Evolutionary conservation across 2,329 filamentous ascomycete species (phyloP), one percentile per base, ranked within the genome.

Genomic region (Amauroascus verrucosus): DNA sequence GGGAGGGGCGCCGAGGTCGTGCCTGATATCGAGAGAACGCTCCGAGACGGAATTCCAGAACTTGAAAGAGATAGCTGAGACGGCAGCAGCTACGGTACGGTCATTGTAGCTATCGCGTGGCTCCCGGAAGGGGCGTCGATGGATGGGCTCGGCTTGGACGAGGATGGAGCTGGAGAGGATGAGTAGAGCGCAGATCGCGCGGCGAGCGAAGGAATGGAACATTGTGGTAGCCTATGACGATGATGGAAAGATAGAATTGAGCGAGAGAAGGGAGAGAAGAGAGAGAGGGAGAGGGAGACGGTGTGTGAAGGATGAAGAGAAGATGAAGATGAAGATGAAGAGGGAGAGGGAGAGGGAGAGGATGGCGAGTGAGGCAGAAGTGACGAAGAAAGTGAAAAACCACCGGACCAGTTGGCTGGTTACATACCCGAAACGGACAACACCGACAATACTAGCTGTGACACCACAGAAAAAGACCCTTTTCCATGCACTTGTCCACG

Each of bases 41-140:
- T 54, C 51, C 13, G 33, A 35, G 51, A 38, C 35, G 16, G 48
- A 40, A n/a, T 45, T 47, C 43, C 48, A 55, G 53, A 57, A 51
- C 28, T 48, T 54, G 44, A 35, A 33, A 26, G 56, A 53, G 20
- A 56, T 49, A 35, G 43, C 26, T 11, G 51, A 50, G 32, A 56
- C 43, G 35, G 50, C 43, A 40, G 41, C 50, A 33, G 54, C 41
- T 1, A 48, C 41, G 20, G 43, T 49, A 11, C 28, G 35, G 28
- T 48, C 51, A 28, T 51, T 48, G n/a, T 54, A 41, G 24, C 26
- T 44, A 11, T 52, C 46, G 5, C 51, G 56, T 28, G 44, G 26
- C 28, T 44, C 40, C 3, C 46, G 38, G 28, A 48, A 48, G 7
- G 43, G 46, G 2, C 46, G 49, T 9, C 51, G 50, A 22, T 49